Base-by-base conservation (phyloP, 345 rosid genomes). In the Linum trigynum region DNA sequence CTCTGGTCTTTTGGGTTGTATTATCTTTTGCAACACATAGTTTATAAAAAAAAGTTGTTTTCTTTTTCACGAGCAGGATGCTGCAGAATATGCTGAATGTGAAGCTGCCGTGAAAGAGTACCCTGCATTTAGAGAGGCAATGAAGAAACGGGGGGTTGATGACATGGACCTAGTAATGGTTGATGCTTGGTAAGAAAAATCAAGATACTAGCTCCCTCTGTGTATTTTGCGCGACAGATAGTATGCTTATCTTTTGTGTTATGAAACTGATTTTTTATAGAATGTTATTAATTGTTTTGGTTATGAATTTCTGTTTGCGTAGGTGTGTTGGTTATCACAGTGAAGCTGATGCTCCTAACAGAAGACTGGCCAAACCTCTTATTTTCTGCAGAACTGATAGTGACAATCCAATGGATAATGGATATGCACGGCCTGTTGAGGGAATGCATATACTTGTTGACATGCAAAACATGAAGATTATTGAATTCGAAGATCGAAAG, bases 81-180 rank as follows among this genome's bases (percentile, higher is more conserved):
- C 87, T 39, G 81, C 77, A 59, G 94, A 87, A 75, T 91, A 86
- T 78, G 97, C 94, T 75, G 91, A 88, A 76, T 91, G 96, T 76
- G 97, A 91, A 82, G 94, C 91, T 55, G 80, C 74, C 71, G 97
- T 88, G 58, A 91, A 91, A 78, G 96, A 80, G 62, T 88, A 81
- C 45, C 84, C 87, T 43, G 91, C 82, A 32, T 91, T 91, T 71
- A 76, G 68, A 65, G 96, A 91, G 78, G 96, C 96, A 63, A 88
- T 91, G 94, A 85, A 77, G 82, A 86, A 85, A 69, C 86, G 97
- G 77, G 97, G 97, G 48, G 84, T 91, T 5, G 94, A 83, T 58
- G 96, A 91, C 76, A 88, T 91, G 94, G 97, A 91, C 62, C 94
- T 91, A 57, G 90, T 91, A 62, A 86, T 88, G 96, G 96, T 88